phyloP scores from a whole-genome alignment of 2,329 filamentous ascomycete genomes.

The Xylaria sp. region DNA sequence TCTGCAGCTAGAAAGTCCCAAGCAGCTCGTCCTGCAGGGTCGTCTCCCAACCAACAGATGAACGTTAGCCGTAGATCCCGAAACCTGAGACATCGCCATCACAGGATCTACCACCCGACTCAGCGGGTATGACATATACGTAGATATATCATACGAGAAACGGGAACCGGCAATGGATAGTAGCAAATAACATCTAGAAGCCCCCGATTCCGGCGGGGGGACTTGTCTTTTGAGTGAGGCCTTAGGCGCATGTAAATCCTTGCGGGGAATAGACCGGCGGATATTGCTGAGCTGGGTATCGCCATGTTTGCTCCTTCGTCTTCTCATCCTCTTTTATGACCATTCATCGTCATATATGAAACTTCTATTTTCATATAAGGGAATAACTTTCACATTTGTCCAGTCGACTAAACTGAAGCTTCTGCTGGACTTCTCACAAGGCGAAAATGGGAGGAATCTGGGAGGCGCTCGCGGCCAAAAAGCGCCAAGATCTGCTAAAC shows the following conservation, averaged over 20 bases:
- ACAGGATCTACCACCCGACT: neutral
- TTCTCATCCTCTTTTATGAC: neutral
- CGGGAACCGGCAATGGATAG: neutral
- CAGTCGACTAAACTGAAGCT: neutral
- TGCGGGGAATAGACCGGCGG: conserved; percentile 23
- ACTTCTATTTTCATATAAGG: neutral
- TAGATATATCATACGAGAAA: conserved; percentile 8
- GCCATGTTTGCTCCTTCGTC: neutral
- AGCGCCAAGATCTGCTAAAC: conserved; percentile 54
- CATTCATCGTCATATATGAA: conserved; percentile 1
- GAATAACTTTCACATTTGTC: too few species aligned
- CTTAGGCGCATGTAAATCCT: neutral
- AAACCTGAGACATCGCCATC: neutral
- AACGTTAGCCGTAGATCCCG: neutral
- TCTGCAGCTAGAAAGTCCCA: neutral
- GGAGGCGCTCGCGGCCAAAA: conserved; percentile 56
- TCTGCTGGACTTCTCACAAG: neutral
- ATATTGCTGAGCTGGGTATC: conserved; percentile 1
- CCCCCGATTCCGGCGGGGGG: conserved; percentile 15
- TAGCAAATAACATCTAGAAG: neutral
- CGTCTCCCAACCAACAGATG: conserved; percentile 4
- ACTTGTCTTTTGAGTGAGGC: neutral
- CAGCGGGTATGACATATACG: neutral
- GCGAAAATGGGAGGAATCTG: conserved; percentile 49
- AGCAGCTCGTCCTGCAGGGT: neutral